Percentiles rank a stretch among this genome's conserved stretches.
phyloP scores from a whole-genome alignment of 106 monocot genomes.

The Allium fistulosum region DNA sequence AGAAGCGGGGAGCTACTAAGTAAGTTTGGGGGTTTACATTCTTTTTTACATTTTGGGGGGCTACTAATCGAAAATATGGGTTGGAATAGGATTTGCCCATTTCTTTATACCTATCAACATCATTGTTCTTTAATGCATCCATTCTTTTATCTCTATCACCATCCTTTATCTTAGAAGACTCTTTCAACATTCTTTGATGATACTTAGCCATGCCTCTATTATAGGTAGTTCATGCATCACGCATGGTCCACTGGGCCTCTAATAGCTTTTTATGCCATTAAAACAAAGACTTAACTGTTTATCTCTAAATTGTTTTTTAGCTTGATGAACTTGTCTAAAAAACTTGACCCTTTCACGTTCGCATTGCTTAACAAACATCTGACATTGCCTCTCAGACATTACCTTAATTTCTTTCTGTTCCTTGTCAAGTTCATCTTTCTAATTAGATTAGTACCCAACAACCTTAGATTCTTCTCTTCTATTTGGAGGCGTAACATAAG shows the following conservation, averaged over 20 bases:
- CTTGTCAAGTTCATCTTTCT: slow-evolving; percentile 78
- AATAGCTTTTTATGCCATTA: slow-evolving; percentile 94
- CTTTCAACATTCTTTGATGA: slow-evolving; percentile 90
- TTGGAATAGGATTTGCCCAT: too few species aligned
- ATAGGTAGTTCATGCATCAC: slow-evolving; percentile 83
- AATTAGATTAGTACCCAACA: slow-evolving; percentile 65
- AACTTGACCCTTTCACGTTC: slow-evolving; percentile 76
- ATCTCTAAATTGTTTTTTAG: slow-evolving; percentile 67
- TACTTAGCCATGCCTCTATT: slow-evolving; percentile 94
- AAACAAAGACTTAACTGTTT: slow-evolving; percentile 76
- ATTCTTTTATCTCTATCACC: slow-evolving; percentile 89
- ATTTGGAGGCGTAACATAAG: slow-evolving; percentile 78
- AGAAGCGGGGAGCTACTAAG: too few species aligned
- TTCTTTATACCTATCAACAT: slow-evolving; percentile 77
- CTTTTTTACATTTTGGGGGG: too few species aligned
- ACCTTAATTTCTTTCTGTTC: slow-evolving; percentile 93
- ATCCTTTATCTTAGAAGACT: slow-evolving; percentile 92
- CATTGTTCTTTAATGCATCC: slow-evolving; percentile 98
- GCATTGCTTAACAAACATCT: slow-evolving; percentile 82
- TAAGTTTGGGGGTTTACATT: too few species aligned
- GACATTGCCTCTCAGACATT: slow-evolving; percentile 80
- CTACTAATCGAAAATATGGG: too few species aligned
- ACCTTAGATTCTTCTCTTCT: slow-evolving; percentile 84
- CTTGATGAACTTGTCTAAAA: slow-evolving; percentile 71
- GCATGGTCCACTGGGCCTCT: slow-evolving; percentile 92